Evolutionary conservation across 2,329 filamentous ascomycete genomes (phyloP).

Genomic region (Diaporthe sp.): DNA sequence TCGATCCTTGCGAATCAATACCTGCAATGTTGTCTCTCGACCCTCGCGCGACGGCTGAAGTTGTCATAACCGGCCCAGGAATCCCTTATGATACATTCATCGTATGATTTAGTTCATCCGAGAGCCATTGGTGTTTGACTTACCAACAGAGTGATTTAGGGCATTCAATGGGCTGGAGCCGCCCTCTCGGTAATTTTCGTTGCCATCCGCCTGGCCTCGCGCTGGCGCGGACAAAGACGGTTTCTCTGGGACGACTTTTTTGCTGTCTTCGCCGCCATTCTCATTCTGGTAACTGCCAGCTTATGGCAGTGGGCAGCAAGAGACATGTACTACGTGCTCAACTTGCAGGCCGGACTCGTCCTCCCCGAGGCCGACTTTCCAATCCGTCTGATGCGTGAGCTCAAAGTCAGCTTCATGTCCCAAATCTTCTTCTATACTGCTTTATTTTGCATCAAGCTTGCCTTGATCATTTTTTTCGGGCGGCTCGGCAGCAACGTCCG

Average conservation of each 20-base stretch:
- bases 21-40: too few relatives aligned
- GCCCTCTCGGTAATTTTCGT: background rate
- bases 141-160: background rate
- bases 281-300: background rate
- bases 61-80: too few relatives aligned
- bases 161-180: background rate
- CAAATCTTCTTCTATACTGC: background rate
- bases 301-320: slow-evolving; percentile 1
- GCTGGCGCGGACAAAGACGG: background rate
- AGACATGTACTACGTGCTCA: background rate
- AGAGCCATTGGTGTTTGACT: too few relatives aligned
- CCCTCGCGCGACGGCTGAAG: too few relatives aligned
- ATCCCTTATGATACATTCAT: too few relatives aligned
- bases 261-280: background rate
- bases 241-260: slow-evolving; percentile 3
- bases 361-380: background rate
- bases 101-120: too few relatives aligned
- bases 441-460: background rate
- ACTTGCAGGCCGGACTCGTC: background rate
- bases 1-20: too few relatives aligned
- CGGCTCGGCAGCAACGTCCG: slow-evolving; percentile 10
- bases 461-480: slow-evolving; percentile 27
- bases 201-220: background rate
- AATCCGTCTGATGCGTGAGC: background rate
- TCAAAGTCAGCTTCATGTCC: background rate